Percentiles rank a stretch among this genome's conserved stretches.
Conservation (phyloP, 768 basidiomycete genomes). For the Podaxis carcinomalis region DNA sequence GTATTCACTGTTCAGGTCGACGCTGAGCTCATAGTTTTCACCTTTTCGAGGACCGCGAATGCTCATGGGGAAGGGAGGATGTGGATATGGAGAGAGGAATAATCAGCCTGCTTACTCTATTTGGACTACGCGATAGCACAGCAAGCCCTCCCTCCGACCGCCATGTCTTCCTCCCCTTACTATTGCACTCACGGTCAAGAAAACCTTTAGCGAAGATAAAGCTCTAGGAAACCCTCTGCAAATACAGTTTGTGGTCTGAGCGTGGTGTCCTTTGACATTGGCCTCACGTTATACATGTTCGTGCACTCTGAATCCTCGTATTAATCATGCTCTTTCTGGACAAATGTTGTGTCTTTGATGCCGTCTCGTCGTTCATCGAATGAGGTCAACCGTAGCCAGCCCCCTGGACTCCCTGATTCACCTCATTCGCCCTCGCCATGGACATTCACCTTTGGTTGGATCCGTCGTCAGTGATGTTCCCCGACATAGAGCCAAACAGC, state of each 20-base stretch:
- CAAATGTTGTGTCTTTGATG: background rate
- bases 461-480: too few species aligned
- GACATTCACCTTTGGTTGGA: background rate
- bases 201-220: background rate
- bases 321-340: background rate
- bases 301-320: background rate
- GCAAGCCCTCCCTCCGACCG: background rate
- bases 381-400: background rate
- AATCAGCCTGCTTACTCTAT: background rate
- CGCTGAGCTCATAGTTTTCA: conserved; percentile 95
- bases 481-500: too few species aligned
- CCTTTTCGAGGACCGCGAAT: conserved; percentile 68
- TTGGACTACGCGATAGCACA: background rate
- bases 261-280: background rate
- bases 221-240: background rate
- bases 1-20: conserved; percentile 97
- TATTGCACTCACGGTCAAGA: background rate
- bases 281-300: background rate
- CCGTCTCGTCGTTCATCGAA: too few species aligned
- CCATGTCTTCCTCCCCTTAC: background rate
- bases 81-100: background rate
- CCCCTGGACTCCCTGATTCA: background rate
- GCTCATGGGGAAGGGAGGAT: conserved; percentile 31
- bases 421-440: background rate
- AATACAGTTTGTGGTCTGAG: background rate